Percentiles rank a stretch among this genome's conserved stretches.
Conservation (phyloP, 257 asterid species). For the Echium plantagineum region DNA sequence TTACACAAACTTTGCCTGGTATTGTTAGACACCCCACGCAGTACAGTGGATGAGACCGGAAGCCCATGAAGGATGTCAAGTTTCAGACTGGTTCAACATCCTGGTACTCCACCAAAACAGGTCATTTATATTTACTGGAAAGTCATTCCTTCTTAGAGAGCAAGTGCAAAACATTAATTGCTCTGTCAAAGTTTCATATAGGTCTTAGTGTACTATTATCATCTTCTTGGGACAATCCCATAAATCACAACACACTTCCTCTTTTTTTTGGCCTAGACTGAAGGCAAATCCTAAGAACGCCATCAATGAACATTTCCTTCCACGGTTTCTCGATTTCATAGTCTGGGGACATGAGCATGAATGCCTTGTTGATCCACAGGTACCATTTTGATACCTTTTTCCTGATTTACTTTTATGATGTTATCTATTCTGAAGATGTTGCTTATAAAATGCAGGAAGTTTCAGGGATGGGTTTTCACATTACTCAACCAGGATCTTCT, state of each 20-base stretch:
- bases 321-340: constrained; percentile 86
- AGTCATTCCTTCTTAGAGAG: not conserved
- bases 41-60: constrained; percentile 99
- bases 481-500: constrained; percentile 98
- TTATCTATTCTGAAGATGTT: constrained; percentile 15
- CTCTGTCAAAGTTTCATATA: constrained; percentile 5
- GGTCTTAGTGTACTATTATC: constrained; percentile 6
- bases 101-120: constrained; percentile 94
- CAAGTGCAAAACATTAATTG: constrained; percentile 1
- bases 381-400: constrained; percentile 19
- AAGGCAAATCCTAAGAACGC: constrained; percentile 97
- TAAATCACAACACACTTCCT: constrained; percentile 7
- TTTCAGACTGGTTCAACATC: constrained; percentile 95
- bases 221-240: constrained; percentile 9
- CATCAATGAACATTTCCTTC: constrained; percentile 91
- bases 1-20: constrained; percentile 15
- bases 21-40: constrained; percentile 86
- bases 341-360: constrained; percentile 99
- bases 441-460: constrained; percentile 58
- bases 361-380: constrained; percentile 98
- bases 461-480: constrained; percentile 98
- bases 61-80: constrained; percentile 66
- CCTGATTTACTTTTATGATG: constrained; percentile 10
- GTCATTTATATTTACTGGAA: constrained; percentile 18
- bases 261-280: constrained; percentile 45